Evolutionary conservation across 2,329 filamentous ascomycete genomes (phyloP), one percentile per base, ranked within the genome.

Genomic region (Phoma sp.): DNA sequence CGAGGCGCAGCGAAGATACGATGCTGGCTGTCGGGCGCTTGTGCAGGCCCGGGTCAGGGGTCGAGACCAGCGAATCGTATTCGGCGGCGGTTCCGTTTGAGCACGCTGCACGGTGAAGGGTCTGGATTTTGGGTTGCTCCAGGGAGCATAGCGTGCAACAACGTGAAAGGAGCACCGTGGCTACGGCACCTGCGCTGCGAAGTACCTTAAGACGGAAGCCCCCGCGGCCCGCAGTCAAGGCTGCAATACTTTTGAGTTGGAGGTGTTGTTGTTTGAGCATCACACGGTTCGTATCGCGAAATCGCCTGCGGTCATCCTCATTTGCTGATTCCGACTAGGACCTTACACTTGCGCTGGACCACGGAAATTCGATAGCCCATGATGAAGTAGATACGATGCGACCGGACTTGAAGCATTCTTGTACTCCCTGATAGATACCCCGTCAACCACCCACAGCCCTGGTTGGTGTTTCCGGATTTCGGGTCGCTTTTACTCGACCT

Each of bases 321-420:
- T 49, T 48, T 48, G 26, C 50, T 53, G 18, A 39, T 17, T 20
- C n/a, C 18, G 14, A 21, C 7, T 14, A 43, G 17, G 3, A 10
- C 20, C n/a, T 25, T 25, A 10, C 2, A 17, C 9, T 20, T 21
- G 18, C n/a, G 26, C 39, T 48, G 28, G 21, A 33, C 33, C 36
- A 18, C 45, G 40, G 28, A 29, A 30, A 28, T 23, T 25, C 23
- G 10, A 17, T 32, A 4, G 1, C 11, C 15, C 32, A 36, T 4
- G 2, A 49, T 56, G 43, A 20, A 40, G 36, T 42, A 30, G 37
- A 33, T 11, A 48, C 34, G 18, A 56, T 32, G 39, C 34, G 26
- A 47, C 14, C 39, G 42, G 21, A 50, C 46, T 52, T 43, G 42
- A 42, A 47, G 42, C 39, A 52, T 36, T 49, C 34, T 39, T 57